Percentiles rank a stretch among this genome's conserved stretches.
These are phyloP conservation scores for Didymella keratinophila DNA, from an alignment of 2,329 filamentous ascomycete genomes.

Conservation along the genomic window DNA sequence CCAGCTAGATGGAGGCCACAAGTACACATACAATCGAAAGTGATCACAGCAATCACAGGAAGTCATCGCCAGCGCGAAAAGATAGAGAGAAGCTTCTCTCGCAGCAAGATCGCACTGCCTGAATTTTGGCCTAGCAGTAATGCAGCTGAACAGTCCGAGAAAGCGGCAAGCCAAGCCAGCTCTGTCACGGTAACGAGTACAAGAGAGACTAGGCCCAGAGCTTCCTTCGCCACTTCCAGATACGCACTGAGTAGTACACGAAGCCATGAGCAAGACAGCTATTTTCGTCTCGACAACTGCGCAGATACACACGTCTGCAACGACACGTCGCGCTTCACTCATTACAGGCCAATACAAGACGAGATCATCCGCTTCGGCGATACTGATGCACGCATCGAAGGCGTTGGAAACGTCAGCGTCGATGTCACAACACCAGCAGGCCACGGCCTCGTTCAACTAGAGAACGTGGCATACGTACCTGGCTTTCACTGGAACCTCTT, in stretches of 20 bases:
- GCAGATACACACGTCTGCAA: conserved; percentile 2
- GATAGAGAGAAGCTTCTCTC: too few species aligned
- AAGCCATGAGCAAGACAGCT: not conserved
- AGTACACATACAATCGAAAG: not conserved
- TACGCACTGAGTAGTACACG: not conserved
- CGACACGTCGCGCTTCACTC: not conserved
- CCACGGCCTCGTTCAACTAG: not conserved
- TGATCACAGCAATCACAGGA: not conserved
- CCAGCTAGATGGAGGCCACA: not conserved
- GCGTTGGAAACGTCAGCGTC: too few species aligned
- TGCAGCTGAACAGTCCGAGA: not conserved
- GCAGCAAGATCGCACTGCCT: not conserved
- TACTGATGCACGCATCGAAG: not conserved
- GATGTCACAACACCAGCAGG: not conserved
- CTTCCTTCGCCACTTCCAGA: conserved; percentile 1
- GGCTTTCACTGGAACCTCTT: not conserved
- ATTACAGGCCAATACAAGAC: not conserved
- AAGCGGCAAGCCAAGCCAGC: conserved; percentile 3
- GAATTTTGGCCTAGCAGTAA: not conserved
- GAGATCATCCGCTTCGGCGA: not conserved
- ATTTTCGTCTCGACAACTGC: conserved; percentile 1
- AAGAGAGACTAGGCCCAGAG: not conserved
- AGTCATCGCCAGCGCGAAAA: not conserved
- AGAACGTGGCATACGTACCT: conserved; percentile 1
- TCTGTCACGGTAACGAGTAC: not conserved